These are phyloP conservation scores for Globisporangium perplexum DNA, from an alignment of 352 stramenopile genomes.

Conservation along the genomic window DNA sequence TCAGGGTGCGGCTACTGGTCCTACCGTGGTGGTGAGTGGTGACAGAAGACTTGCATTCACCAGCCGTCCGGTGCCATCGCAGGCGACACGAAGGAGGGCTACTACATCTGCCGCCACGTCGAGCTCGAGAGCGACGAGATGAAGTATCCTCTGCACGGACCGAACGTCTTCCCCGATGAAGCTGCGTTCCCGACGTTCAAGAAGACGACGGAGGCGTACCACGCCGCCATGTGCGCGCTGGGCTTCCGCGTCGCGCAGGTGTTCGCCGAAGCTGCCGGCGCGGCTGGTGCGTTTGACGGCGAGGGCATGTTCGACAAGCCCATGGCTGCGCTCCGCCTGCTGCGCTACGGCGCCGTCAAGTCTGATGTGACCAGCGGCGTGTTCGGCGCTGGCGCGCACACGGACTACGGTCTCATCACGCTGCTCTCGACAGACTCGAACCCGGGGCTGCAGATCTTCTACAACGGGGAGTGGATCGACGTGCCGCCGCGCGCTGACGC, in stretches of 20 bases:
- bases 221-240: conserved; percentile 40
- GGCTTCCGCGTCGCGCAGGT: conserved; percentile 45
- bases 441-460: conserved; percentile 51
- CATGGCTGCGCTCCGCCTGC: conserved; percentile 75
- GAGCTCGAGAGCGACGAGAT: conserved; percentile 46
- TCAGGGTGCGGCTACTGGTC: not conserved
- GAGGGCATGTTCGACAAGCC: conserved; percentile 63
- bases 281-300: conserved; percentile 36
- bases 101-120: conserved; percentile 73
- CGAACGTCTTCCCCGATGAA: conserved; percentile 54
- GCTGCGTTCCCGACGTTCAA: conserved; percentile 38
- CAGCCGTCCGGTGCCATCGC: not conserved
- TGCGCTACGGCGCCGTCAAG: conserved; percentile 66
- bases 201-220: conserved; percentile 44
- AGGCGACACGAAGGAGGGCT: conserved; percentile 73
- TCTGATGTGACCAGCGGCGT: conserved; percentile 55
- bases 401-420: conserved; percentile 67
- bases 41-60: too few species aligned
- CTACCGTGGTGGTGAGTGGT: too few species aligned
- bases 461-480: conserved; percentile 50
- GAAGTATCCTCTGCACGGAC: conserved; percentile 50
- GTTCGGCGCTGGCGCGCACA: conserved; percentile 73
- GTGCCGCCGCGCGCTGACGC: conserved; percentile 47
- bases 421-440: conserved; percentile 58
- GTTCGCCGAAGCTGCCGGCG: conserved; percentile 51